Base-by-base conservation (phyloP, 495 filamentous ascomycete species). In the Talaromyces adpressus region DNA sequence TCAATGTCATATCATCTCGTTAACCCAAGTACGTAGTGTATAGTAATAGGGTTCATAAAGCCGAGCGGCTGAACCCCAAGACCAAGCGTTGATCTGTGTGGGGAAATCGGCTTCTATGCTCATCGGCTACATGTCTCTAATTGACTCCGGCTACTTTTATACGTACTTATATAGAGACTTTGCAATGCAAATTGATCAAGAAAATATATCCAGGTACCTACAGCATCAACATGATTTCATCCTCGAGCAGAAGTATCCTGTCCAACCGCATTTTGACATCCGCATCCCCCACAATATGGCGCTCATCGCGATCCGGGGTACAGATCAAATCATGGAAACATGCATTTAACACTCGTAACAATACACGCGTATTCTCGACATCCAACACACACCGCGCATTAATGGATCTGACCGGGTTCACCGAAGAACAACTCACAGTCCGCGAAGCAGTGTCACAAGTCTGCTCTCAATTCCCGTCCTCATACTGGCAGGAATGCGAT, bases 401-500 rank as follows among this genome's bases (percentile, higher is more conserved):
- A 39, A 91, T 93, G 89, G 87, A 90, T 62, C 83, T 81, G 49
- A 84, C 84, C 4, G 86, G 87, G 30, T 92, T 93, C 73, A 87
- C 84, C 3, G 83, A 88, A 59, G 85, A 86, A 39, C 87, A 92
- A 67, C 69, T 92, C 53, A 85, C 81, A 51, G 88, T 92, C 16
- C 82, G 87, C 61, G 88, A 91, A 66, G 87, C 88, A 1, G 81
- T 91, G 53, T 77, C 77, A 2, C 82, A 86, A 52, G 83, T 92
- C 56, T 92, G 90, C 69, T 77, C 87, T 32, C 81, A 77, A 14
- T 89, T 87, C 63, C 81, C 85, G 58, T 75, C 79, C 58, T 79
- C 81, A 30, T 93, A 92, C 73, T 93, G 89, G 90, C 84, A 84
- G 51, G 78, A 86, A 62, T 82, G 78, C 64, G 90, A 92, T 67